Conservation (phyloP, 2,329 filamentous ascomycete species). For the Fusarium mundagurra region DNA sequence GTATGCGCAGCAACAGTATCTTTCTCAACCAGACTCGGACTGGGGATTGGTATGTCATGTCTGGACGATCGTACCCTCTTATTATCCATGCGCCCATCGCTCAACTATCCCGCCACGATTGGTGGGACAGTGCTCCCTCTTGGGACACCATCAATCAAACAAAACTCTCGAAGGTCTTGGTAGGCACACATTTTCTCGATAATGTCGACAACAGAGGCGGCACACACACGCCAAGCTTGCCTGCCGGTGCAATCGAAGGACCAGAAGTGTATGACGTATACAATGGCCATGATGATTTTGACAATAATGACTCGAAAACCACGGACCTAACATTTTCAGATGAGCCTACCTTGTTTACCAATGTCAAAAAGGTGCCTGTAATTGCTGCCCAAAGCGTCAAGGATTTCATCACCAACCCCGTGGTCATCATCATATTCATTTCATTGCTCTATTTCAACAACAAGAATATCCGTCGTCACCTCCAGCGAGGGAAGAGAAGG, state of each 20-base stretch:
- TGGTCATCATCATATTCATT: slow-evolving; percentile 59
- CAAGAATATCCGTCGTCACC: slow-evolving; percentile 56
- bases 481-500: slow-evolving; percentile 47
- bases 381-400: slow-evolving; percentile 60
- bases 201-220: slow-evolving; percentile 44
- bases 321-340: slow-evolving; percentile 43
- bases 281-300: slow-evolving; percentile 40
- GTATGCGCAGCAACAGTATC: slow-evolving; percentile 70
- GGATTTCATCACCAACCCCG: slow-evolving; percentile 66
- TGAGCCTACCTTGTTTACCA: slow-evolving; percentile 58
- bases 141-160: slow-evolving; percentile 53
- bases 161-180: slow-evolving; percentile 69
- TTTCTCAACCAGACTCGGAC: slow-evolving; percentile 87
- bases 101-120: slow-evolving; percentile 57
- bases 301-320: slow-evolving; percentile 47
- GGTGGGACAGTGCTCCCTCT: slow-evolving; percentile 55
- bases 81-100: slow-evolving; percentile 74
- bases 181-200: slow-evolving; percentile 77
- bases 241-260: slow-evolving; percentile 46
- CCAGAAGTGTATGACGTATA: slow-evolving; percentile 6
- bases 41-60: slow-evolving; percentile 96
- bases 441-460: slow-evolving; percentile 55
- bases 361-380: slow-evolving; percentile 61
- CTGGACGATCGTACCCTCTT: slow-evolving; percentile 84
- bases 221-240: slow-evolving; percentile 52